Percentiles rank a stretch among this genome's conserved stretches.
Conservation (phyloP, 2,329 filamentous ascomycete genomes). For the Beauveria sp. region DNA sequence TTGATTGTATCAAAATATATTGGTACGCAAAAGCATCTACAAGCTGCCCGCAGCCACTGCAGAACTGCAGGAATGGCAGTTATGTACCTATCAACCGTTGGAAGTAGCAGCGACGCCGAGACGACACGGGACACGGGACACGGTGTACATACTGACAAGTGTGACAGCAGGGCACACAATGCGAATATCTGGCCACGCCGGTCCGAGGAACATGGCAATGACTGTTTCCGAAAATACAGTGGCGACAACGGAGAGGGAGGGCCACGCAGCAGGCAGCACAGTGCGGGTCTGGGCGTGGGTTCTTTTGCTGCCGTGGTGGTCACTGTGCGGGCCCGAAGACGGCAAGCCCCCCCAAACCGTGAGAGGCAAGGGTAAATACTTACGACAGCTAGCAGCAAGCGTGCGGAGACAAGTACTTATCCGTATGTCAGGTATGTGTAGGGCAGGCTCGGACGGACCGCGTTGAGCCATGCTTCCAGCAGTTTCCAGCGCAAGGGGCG, state of each 20-base stretch:
- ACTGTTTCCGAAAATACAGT: neutral
- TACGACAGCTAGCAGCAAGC: neutral
- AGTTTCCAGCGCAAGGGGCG: conserved; percentile 5
- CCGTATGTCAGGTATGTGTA: too few species aligned
- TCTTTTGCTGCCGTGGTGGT: neutral
- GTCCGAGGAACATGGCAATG: neutral
- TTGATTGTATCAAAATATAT: neutral
- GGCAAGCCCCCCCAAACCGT: neutral
- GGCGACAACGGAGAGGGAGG: conserved; percentile 4
- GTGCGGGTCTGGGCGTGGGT: neutral
- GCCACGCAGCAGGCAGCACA: neutral
- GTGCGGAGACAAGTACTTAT: neutral
- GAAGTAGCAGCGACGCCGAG: neutral
- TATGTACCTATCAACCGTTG: neutral
- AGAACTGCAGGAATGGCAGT: neutral
- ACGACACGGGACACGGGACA: neutral
- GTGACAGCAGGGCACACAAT: neutral
- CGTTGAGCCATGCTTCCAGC: neutral
- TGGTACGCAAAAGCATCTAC: neutral
- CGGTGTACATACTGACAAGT: neutral
- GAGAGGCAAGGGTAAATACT: neutral
- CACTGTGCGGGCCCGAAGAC: neutral
- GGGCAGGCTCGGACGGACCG: neutral
- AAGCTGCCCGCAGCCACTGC: neutral
- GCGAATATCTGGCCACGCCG: neutral